Percentiles rank a stretch among this genome's conserved stretches.
Conservation (phyloP, 371 early-diverging fungal genomes). For the Mucor indicus region DNA sequence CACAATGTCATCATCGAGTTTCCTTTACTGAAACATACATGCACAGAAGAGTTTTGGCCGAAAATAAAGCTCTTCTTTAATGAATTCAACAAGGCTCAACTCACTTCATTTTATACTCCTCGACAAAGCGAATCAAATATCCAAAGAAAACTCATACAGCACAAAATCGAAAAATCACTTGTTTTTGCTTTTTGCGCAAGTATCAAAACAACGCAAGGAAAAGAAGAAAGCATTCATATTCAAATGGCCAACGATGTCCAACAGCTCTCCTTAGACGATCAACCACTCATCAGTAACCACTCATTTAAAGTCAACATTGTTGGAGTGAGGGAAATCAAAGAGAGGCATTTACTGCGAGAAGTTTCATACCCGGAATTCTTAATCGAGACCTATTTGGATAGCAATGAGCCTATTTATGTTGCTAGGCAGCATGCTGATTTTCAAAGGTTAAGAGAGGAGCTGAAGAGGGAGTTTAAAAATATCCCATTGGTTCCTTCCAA, state of each 20-base stretch:
- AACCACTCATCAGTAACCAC: no score
- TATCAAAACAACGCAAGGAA: constrained; percentile 38
- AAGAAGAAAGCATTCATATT: constrained; percentile 30
- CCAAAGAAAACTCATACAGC: constrained; percentile 27
- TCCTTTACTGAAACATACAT: constrained; percentile 36
- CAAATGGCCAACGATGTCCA: no score
- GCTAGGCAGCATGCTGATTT: constrained; percentile 39
- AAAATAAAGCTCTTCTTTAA: constrained; percentile 33
- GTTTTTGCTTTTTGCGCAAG: constrained; percentile 39
- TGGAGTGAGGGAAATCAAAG: constrained; percentile 16
- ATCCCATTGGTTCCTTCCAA: constrained; percentile 33
- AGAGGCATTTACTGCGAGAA: constrained; percentile 20
- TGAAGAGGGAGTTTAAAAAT: constrained; percentile 24
- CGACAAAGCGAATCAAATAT: constrained; percentile 16
- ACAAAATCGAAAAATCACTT: constrained; percentile 36
- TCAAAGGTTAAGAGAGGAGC: constrained; percentile 24
- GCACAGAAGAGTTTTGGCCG: constrained; percentile 36
- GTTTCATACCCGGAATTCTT: constrained; percentile 36
- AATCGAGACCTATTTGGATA: constrained; percentile 20
- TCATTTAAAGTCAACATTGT: constrained; percentile 11
- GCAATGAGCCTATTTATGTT: constrained; percentile 21
- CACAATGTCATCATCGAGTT: constrained; percentile 33
- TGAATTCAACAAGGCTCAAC: constrained; percentile 31
- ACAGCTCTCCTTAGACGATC: no score
- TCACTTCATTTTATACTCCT: constrained; percentile 23